Percentiles rank a stretch among this genome's conserved stretches.
Evolutionary conservation across 257 asterid genomes (phyloP).

Genomic region (Ajuga chamaepitys): DNA sequence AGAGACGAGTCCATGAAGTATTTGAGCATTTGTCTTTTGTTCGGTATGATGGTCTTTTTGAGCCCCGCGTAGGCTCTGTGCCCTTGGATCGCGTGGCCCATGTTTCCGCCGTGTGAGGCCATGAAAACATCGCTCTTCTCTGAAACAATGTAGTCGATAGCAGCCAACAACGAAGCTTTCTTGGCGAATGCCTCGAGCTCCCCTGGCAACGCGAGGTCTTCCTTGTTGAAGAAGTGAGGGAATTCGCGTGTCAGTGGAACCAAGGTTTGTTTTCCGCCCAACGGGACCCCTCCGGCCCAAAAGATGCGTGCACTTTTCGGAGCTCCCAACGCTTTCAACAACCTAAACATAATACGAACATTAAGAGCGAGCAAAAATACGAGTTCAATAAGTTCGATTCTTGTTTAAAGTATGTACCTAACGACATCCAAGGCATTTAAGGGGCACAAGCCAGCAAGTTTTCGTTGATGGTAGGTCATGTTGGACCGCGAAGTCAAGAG

Average conservation of each 20-base stretch:
- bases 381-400: background rate
- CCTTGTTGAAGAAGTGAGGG: slow-evolving; percentile 73
- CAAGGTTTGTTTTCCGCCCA: slow-evolving; percentile 82
- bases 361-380: background rate
- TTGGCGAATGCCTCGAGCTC: slow-evolving; percentile 77
- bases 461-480: slow-evolving; percentile 72
- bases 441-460: slow-evolving; percentile 90
- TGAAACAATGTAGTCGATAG: slow-evolving; percentile 78
- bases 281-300: slow-evolving; percentile 92
- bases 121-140: slow-evolving; percentile 88
- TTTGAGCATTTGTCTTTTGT: slow-evolving; percentile 82
- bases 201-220: slow-evolving; percentile 69
- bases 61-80: slow-evolving; percentile 88
- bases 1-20: slow-evolving; percentile 68
- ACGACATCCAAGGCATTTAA: slow-evolving; percentile 71
- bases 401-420: slow-evolving; percentile 27
- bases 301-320: slow-evolving; percentile 60
- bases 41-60: slow-evolving; percentile 82
- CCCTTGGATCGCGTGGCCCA: slow-evolving; percentile 98
- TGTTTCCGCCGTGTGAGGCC: slow-evolving; percentile 98
- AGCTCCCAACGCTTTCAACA: slow-evolving; percentile 90
- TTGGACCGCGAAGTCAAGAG: slow-evolving; percentile 78
- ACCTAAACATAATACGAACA: slow-evolving; percentile 26
- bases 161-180: slow-evolving; percentile 78
- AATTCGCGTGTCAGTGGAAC: slow-evolving; percentile 57